A percentile compares a stretch with the other conserved stretches of the same genome.
phyloP scores from a whole-genome alignment of 345 rosid species.

The Syzygium aqueum region DNA sequence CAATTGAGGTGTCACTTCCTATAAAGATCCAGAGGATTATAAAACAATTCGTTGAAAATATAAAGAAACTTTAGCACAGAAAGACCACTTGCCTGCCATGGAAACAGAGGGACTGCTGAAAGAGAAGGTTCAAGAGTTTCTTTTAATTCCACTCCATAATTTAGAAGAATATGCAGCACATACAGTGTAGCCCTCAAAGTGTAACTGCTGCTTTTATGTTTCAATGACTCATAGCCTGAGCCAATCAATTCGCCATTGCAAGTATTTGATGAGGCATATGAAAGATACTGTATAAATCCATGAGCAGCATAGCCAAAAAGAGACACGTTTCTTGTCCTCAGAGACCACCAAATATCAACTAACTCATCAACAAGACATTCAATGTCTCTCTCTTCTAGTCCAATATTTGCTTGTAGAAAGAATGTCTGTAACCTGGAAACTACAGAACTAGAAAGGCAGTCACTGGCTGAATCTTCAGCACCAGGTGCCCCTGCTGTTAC shows the following conservation, averaged over 20 bases:
- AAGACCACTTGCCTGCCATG: slow-evolving; percentile 74
- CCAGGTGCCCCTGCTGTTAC: slow-evolving; percentile 60
- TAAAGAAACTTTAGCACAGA: slow-evolving; percentile 3
- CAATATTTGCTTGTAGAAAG: slow-evolving; percentile 26
- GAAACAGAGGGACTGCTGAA: slow-evolving; percentile 61
- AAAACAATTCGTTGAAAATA: not conserved
- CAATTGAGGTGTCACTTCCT: slow-evolving; percentile 87
- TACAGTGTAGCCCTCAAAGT: slow-evolving; percentile 70
- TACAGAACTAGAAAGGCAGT: slow-evolving; percentile 48
- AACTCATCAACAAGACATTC: slow-evolving; percentile 41
- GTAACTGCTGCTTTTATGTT: slow-evolving; percentile 49
- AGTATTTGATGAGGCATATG: slow-evolving; percentile 45
- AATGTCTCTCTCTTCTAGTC: slow-evolving; percentile 31
- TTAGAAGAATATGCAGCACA: slow-evolving; percentile 71
- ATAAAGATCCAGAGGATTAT: slow-evolving; percentile 2
- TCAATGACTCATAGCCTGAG: slow-evolving; percentile 41
- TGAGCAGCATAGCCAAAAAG: slow-evolving; percentile 78
- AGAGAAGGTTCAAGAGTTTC: slow-evolving; percentile 71
- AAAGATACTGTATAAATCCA: slow-evolving; percentile 73
- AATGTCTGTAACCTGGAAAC: slow-evolving; percentile 47
- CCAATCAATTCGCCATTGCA: slow-evolving; percentile 36
- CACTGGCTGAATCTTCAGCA: slow-evolving; percentile 45
- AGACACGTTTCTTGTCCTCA: slow-evolving; percentile 76
- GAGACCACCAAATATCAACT: slow-evolving; percentile 67
- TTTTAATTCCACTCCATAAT: slow-evolving; percentile 78